Conservation (phyloP, 2,329 filamentous ascomycete species). For the Hypoxylon rubiginosum region DNA sequence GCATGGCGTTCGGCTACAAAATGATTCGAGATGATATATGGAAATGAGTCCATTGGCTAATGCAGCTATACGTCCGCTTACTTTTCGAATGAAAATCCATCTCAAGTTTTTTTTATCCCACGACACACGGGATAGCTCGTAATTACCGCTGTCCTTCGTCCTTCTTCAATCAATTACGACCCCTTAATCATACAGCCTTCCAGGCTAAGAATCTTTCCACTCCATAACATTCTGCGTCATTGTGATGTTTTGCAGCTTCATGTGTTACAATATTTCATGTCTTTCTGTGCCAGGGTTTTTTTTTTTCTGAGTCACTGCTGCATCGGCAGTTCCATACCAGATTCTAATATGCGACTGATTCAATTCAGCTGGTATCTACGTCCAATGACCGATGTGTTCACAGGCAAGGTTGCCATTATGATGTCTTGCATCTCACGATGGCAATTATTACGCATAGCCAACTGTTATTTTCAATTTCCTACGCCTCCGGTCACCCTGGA, state of each 20-base stretch:
- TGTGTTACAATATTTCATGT: too few species aligned
- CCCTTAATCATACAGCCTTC: not conserved
- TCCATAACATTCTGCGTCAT: too few species aligned
- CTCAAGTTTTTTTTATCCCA: not conserved
- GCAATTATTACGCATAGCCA: not conserved
- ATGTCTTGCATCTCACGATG: not conserved
- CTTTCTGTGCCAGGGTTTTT: too few species aligned
- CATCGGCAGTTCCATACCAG: not conserved
- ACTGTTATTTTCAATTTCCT: not conserved
- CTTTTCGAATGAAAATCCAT: not conserved
- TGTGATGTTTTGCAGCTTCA: too few species aligned
- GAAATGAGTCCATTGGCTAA: constrained; percentile 13
- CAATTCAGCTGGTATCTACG: too few species aligned
- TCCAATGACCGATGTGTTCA: not conserved
- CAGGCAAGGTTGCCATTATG: not conserved
- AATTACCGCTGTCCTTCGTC: too few species aligned
- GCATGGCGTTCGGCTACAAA: constrained; percentile 46
- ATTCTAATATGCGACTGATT: too few species aligned
- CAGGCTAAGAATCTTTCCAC: too few species aligned
- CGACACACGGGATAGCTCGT: too few species aligned
- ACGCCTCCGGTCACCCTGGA: not conserved
- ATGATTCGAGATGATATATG: constrained; percentile 25
- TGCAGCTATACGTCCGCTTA: not conserved
- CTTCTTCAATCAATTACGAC: not conserved
- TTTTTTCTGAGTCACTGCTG: not conserved